Evolutionary conservation across 176 grass and related monocot genomes (phyloP), one percentile per base, ranked within the genome.

Genomic region (Saccharum spontaneum): DNA sequence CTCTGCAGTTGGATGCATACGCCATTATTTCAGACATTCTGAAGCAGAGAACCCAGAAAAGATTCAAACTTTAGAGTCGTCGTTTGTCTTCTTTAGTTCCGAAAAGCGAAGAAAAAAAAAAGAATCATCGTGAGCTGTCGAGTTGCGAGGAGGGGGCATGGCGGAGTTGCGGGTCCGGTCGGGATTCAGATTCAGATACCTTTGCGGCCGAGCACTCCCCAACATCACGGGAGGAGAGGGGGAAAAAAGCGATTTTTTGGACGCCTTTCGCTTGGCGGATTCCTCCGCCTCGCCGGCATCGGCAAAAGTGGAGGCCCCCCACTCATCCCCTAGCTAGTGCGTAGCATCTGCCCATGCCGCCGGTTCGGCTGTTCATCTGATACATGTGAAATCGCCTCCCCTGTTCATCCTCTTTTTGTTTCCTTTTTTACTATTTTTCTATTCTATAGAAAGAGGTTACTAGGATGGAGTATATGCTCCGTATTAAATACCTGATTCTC

Each of bases 221-320:
- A 36, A 10, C 10, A 2, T 10, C 61, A 64, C 5, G 5, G 1
- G 34, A 66, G 5, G 8, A 9, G 3, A 2, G 57, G 57, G 57
- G 15, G 0, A 8, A 55, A 11, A 80, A 87, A 86, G 83, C 5
- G 1, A 7, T 7, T 11, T 86, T 72, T 82, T 90, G 88, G 79
- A 82, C 8, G 44, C 66, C 37, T 85, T 81, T 74, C 11, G 14
- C 76, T 46, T 68, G 76, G 45, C 12, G 64, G 65, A 86, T 86
- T 71, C 67, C 60, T 40, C 76, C 0, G 49, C 16, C 5, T 17
- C 1, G 41, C 78, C n/a, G 26, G 26, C 52, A n/a, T 5, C 70
- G 31, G 31, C 67, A 23, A 16, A 72, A 71, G 23, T 4, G 9
- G 45, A 48, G 55, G 50, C 10, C 16, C 4, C 36, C 36, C 36